These are phyloP conservation scores for Barnettozyma sucrosica DNA, from an alignment of 805 yeast species.

Conservation along the genomic window DNA sequence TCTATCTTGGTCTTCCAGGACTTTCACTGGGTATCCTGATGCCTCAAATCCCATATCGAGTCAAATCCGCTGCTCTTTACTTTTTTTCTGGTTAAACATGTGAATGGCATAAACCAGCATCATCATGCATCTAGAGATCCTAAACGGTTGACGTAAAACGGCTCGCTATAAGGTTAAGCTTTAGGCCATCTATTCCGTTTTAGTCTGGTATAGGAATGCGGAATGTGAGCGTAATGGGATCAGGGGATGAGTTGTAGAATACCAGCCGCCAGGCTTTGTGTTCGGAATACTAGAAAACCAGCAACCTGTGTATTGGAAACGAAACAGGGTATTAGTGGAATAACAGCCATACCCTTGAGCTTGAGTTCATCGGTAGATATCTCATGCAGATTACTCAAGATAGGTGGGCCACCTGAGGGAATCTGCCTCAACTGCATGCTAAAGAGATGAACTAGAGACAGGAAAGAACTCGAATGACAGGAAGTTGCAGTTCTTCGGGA, in stretches of 20 bases:
- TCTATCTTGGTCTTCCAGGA: not conserved
- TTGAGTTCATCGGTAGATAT: too few species aligned
- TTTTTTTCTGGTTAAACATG: not conserved
- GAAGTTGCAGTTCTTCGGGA: not conserved
- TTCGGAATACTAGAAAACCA: too few species aligned
- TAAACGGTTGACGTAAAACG: not conserved
- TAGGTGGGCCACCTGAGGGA: too few species aligned
- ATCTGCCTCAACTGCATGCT: too few species aligned
- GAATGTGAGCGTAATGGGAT: not conserved
- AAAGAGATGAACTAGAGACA: too few species aligned
- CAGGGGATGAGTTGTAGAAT: too few species aligned
- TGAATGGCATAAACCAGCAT: not conserved
- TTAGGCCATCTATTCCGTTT: not conserved
- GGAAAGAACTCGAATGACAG: not conserved
- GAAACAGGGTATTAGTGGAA: too few species aligned
- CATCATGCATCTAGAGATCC: not conserved
- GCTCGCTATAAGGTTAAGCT: not conserved
- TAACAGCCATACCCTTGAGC: too few species aligned
- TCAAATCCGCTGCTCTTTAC: not conserved
- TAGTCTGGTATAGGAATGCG: not conserved
- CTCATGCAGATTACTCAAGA: too few species aligned
- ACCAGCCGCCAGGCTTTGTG: too few species aligned
- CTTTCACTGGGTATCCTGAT: not conserved
- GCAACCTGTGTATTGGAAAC: too few species aligned
- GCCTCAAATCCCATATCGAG: not conserved